A percentile compares a stretch with the other conserved stretches of the same genome.
These are phyloP conservation scores for Lachancea kluyveri DNA, from an alignment of 805 yeast genomes.

Conservation along the genomic window DNA sequence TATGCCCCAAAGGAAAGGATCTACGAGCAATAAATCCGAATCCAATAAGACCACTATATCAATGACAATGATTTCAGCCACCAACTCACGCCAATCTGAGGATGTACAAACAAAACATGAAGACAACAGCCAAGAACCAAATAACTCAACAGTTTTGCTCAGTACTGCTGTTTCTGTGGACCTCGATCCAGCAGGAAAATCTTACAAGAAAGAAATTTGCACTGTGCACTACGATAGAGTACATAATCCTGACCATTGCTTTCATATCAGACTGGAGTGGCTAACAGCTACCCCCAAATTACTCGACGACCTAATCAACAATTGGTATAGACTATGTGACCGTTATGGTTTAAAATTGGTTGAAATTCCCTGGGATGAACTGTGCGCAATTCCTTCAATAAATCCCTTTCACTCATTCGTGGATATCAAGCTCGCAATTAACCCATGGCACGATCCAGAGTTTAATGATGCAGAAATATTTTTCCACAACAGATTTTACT, in stretches of 20 bases:
- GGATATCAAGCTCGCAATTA: conserved; percentile 54
- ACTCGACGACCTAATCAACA: conserved; percentile 68
- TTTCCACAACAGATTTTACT: conserved; percentile 55
- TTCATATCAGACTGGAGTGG: conserved; percentile 91
- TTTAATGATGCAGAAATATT: conserved; percentile 39
- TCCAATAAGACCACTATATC: conserved; percentile 7
- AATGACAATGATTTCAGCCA: not conserved
- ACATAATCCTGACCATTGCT: conserved; percentile 92
- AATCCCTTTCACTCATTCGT: conserved; percentile 90
- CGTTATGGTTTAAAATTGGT: conserved; percentile 75
- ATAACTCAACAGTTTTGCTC: conserved; percentile 41
- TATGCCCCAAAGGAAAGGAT: conserved; percentile 4
- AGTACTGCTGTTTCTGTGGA: conserved; percentile 64
- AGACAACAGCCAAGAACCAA: conserved; percentile 3
- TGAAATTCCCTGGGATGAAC: conserved; percentile 88
- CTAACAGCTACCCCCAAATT: conserved; percentile 79
- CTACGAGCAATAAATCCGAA: conserved; percentile 9
- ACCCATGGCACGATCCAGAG: conserved; percentile 66
- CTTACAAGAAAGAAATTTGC: conserved; percentile 71
- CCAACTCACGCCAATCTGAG: no score
- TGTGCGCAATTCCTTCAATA: conserved; percentile 63
- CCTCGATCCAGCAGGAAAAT: conserved; percentile 65
- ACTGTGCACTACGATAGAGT: conserved; percentile 86
- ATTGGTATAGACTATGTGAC: conserved; percentile 80
- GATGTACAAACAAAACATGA: conserved; percentile 9